Base-by-base conservation (phyloP, 2,329 filamentous ascomycete genomes). In the Fusarium hainanense region DNA sequence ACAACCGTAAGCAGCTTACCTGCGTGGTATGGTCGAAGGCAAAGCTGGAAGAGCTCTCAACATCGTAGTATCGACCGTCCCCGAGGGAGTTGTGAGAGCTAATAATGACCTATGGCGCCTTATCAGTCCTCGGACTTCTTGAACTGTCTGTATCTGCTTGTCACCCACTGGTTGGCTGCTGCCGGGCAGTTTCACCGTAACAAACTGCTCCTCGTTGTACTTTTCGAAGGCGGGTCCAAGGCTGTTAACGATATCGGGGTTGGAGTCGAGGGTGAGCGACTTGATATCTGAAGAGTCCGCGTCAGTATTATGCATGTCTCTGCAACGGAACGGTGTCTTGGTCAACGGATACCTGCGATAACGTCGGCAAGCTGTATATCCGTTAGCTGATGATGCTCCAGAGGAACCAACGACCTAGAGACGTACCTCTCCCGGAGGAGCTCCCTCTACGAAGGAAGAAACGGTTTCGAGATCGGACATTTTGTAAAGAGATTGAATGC, bases 161-260 rank as follows among this genome's bases (percentile, higher is more conserved):
- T 55, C 32, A 74, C 79, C 49, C 59, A 83, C 82, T 57, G 77
- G 75, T 79, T 93, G 90, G 80, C 89, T 95, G 78, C 92, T 89
- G 30, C 94, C 94, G 0, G 95, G 95, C 58, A 99, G 88, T 85
- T 97, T 97, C 67, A 93, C 91, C 18, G 94, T 94, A 50, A 90
- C 83, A 80, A 98, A 92, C 81, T 99, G 96, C 81, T 94, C 92
- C 82, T 99, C 95, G 76, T 98, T 98, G 87, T 99, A 98, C 81
- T 92, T 93, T 82, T 94, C 86, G 79, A 97, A 97, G 1, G 96
- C 94, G 1, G 94, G 92, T 9, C 86, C 88, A 55, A 98, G 90
- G 69, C 92, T 89, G 64, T 89, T 83, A 58, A 94, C 83, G 66
- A 96, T 84, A 58, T 86, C 83, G 40, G 90, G 88, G 43, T 89